A percentile compares a stretch with the other conserved stretches of the same genome.
These are phyloP conservation scores for Russula vinacea DNA, from an alignment of 768 basidiomycete species.

Conservation along the genomic window DNA sequence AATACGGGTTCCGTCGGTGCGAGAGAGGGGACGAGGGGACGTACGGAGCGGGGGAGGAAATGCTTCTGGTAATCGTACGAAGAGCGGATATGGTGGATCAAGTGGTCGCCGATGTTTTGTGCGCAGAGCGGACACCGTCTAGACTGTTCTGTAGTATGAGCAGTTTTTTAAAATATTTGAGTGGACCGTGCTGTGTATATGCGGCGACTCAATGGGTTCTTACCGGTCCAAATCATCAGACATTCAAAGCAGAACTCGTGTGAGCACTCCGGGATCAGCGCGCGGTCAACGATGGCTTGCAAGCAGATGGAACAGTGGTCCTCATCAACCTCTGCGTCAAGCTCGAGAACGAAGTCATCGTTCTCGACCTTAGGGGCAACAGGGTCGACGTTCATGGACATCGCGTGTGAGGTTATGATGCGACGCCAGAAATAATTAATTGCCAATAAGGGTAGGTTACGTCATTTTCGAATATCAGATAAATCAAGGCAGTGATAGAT, in stretches of 20 bases:
- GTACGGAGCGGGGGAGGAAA: slow-evolving; percentile 62
- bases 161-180: not conserved
- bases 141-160: slow-evolving; percentile 56
- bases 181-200: not conserved
- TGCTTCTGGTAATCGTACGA: slow-evolving; percentile 80
- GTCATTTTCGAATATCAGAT: slow-evolving; percentile 3
- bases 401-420: not conserved
- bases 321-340: slow-evolving; percentile 41
- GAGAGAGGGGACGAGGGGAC: slow-evolving; percentile 41
- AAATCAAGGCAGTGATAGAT: not conserved
- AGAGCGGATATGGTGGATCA: slow-evolving; percentile 78
- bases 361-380: not conserved
- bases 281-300: slow-evolving; percentile 69
- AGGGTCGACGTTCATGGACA: slow-evolving; percentile 8
- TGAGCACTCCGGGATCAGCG: slow-evolving; percentile 79
- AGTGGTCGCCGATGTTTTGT: slow-evolving; percentile 61
- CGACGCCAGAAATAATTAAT: not conserved
- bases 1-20: slow-evolving; percentile 23
- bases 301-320: slow-evolving; percentile 86
- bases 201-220: slow-evolving; percentile 31
- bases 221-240: slow-evolving; percentile 80
- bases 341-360: not conserved
- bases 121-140: slow-evolving; percentile 76
- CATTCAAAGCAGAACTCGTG: slow-evolving; percentile 96
- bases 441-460: not conserved